Evolutionary conservation across 2,329 filamentous ascomycete species (phyloP).

Genomic region (Elsinoe australis): DNA sequence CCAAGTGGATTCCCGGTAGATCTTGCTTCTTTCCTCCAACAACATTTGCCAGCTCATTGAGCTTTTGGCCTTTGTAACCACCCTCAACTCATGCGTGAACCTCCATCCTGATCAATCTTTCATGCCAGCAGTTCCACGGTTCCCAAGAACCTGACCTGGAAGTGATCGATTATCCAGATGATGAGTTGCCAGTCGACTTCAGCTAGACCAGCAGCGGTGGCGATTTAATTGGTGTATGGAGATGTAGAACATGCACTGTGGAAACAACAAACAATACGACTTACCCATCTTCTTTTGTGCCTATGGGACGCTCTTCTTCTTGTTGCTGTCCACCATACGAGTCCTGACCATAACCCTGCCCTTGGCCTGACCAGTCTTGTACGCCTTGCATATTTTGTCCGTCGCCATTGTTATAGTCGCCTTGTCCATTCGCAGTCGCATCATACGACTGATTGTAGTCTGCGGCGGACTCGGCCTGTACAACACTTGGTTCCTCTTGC

Average conservation of each 20-base stretch:
- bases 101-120: too few relatives aligned
- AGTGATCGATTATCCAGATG: too few relatives aligned
- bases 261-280: conserved; percentile 34
- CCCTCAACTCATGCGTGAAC: too few relatives aligned
- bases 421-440: background rate
- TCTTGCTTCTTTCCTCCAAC: too few relatives aligned
- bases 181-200: too few relatives aligned
- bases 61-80: too few relatives aligned
- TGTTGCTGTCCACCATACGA: conserved; percentile 29
- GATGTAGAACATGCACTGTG: conserved; percentile 16
- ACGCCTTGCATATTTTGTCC: conserved; percentile 6
- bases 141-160: too few relatives aligned
- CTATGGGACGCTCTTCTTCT: conserved; percentile 47
- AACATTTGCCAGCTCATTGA: too few relatives aligned
- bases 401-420: conserved; percentile 3
- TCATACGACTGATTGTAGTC: conserved; percentile 10
- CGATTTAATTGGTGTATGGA: too few relatives aligned
- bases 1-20: too few relatives aligned
- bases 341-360: conserved; percentile 9
- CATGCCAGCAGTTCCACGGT: too few relatives aligned
- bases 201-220: too few relatives aligned
- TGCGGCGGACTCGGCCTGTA: background rate
- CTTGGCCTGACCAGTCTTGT: conserved; percentile 10
- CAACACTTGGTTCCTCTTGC: background rate
- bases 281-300: conserved; percentile 91